phyloP scores from a whole-genome alignment of 2,329 filamentous ascomycete species.

The Fusarium sp. region DNA sequence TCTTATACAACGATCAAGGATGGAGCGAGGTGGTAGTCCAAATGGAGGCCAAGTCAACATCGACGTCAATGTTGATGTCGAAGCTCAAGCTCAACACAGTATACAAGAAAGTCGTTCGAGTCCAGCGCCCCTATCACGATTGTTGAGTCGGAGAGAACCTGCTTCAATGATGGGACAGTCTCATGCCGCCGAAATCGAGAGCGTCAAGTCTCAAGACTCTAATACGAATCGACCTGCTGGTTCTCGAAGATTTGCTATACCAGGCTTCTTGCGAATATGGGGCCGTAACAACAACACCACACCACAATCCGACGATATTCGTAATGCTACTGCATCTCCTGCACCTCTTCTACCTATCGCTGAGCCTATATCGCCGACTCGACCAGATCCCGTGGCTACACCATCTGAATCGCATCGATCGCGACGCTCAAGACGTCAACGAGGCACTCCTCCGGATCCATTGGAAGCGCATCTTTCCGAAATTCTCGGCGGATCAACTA shows the following conservation, averaged over 20 bases:
- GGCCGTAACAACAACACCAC: conserved; percentile 8
- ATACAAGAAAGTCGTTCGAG: conserved; percentile 16
- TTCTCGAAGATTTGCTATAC: conserved; percentile 22
- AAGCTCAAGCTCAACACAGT: conserved; percentile 20
- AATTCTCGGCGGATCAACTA: conserved; percentile 24
- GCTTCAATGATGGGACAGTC: conserved; percentile 25
- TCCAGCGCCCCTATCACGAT: conserved; percentile 29
- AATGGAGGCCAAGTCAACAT: conserved; percentile 14
- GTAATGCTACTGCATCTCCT: conserved; percentile 31
- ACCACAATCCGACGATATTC: conserved; percentile 15
- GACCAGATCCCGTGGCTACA: conserved; percentile 28
- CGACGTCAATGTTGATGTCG: conserved; percentile 28
- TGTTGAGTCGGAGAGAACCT: conserved; percentile 38
- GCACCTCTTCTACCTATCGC: conserved; percentile 30
- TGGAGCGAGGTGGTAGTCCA: conserved; percentile 41
- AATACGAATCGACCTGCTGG: conserved; percentile 50
- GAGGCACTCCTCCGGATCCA: conserved; percentile 8
- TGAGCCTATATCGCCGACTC: conserved; percentile 18
- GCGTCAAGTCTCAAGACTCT: conserved; percentile 62
- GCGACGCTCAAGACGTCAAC: conserved; percentile 17
- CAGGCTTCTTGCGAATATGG: conserved; percentile 34
- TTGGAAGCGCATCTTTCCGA: conserved; percentile 35
- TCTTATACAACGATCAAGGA: conserved; percentile 50
- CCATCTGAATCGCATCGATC: conserved; percentile 19
- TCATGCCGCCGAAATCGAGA: conserved; percentile 50